phyloP scores from a whole-genome alignment of 768 basidiomycete genomes.

The Pisolithus sp. region DNA sequence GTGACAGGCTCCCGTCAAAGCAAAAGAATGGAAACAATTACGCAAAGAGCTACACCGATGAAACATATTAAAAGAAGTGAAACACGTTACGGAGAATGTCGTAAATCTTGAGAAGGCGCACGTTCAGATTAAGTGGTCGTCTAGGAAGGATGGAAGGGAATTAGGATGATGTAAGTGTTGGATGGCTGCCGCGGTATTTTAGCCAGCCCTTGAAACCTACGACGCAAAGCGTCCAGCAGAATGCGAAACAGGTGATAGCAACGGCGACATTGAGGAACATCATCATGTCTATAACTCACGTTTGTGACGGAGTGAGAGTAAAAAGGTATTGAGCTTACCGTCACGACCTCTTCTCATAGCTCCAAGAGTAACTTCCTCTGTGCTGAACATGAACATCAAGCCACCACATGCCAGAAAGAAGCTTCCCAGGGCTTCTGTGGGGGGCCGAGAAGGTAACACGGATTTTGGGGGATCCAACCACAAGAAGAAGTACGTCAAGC shows the following conservation, averaged over 20 bases:
- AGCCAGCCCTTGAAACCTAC: slow-evolving; percentile 83
- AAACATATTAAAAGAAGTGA: background rate
- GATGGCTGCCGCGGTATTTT: slow-evolving; percentile 35
- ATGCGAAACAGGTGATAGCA: slow-evolving; percentile 79
- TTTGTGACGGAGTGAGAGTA: background rate
- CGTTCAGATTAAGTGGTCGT: background rate
- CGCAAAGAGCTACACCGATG: background rate
- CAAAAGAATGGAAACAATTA: too few relatives aligned
- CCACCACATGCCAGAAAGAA: slow-evolving; percentile 89
- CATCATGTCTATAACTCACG: slow-evolving; percentile 59
- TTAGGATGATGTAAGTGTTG: slow-evolving; percentile 11
- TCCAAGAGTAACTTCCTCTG: slow-evolving; percentile 82
- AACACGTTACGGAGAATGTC: background rate
- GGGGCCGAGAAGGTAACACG: slow-evolving; percentile 85
- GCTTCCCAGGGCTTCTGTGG: slow-evolving; percentile 84
- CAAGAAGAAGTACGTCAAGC: slow-evolving; percentile 90
- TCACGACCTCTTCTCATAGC: slow-evolving; percentile 89
- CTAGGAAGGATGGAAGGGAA: background rate
- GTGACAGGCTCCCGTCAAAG: too few relatives aligned
- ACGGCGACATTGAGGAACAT: slow-evolving; percentile 85
- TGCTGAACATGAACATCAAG: slow-evolving; percentile 82
- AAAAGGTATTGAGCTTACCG: slow-evolving; percentile 38
- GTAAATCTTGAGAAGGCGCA: background rate
- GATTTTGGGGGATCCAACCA: slow-evolving; percentile 83
- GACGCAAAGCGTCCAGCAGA: slow-evolving; percentile 74